Conservation (phyloP, 2,329 filamentous ascomycete species). For the Westerdykella ornata region DNA sequence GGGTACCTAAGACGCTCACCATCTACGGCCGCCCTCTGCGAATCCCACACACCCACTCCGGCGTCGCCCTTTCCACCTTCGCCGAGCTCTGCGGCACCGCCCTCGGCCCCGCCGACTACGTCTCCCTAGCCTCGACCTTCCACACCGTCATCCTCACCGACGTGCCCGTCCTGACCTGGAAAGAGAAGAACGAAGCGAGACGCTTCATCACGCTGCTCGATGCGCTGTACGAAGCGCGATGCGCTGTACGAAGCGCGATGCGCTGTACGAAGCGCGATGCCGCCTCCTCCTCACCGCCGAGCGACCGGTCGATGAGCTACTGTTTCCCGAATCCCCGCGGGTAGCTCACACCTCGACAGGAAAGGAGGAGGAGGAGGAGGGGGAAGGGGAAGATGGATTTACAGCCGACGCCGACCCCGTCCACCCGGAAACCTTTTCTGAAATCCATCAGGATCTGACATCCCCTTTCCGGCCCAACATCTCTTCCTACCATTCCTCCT, state of each 20-base stretch:
- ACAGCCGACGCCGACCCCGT: constrained; percentile 45
- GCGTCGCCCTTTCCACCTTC: constrained; percentile 61
- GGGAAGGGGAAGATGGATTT: constrained; percentile 18
- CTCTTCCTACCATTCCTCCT: constrained; percentile 51
- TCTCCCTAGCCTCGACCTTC: constrained; percentile 70
- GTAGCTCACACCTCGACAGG: constrained; percentile 6
- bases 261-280: constrained; percentile 75
- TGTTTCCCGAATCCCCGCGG: constrained; percentile 59
- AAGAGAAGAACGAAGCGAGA: constrained; percentile 73
- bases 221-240: constrained; percentile 58
- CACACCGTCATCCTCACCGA: constrained; percentile 70
- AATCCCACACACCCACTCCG: constrained; percentile 53
- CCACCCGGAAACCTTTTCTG: constrained; percentile 59
- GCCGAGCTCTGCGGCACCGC: constrained; percentile 55
- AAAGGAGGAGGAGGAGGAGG: constrained; percentile 2
- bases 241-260: too few species aligned
- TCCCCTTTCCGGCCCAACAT: constrained; percentile 75
- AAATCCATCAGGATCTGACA: constrained; percentile 71
- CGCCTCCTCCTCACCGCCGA: constrained; percentile 64
- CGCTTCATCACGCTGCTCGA: constrained; percentile 76
- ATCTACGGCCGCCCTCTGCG: constrained; percentile 59
- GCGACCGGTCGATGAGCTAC: constrained; percentile 63
- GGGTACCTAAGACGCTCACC: constrained; percentile 42
- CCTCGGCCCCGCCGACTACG: constrained; percentile 76
- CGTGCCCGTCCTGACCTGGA: constrained; percentile 59